Evolutionary conservation across 1,284 basidiomycete genomes (phyloP).

Genomic region (Coriolopsis trogii): DNA sequence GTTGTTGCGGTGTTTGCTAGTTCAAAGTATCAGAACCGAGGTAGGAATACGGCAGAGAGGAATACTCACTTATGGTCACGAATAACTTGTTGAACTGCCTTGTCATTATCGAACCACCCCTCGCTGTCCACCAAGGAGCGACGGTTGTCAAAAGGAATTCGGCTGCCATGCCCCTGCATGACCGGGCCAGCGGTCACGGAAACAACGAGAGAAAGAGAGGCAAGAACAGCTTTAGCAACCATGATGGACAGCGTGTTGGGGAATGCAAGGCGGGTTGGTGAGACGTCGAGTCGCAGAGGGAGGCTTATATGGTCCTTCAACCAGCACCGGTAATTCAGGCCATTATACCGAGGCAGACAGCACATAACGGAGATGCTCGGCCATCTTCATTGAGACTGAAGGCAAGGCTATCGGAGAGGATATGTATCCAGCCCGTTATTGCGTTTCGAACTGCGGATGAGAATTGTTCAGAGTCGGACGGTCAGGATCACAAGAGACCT

Average conservation of each 20-base stretch:
- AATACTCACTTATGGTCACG: conserved; percentile 19
- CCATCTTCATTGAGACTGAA: too few species aligned
- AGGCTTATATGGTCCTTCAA: background rate
- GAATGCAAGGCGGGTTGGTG: background rate
- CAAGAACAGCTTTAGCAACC: conserved; percentile 14
- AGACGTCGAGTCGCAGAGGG: too few species aligned
- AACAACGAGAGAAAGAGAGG: conserved; percentile 13
- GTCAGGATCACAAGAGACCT: too few species aligned
- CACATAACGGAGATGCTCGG: too few species aligned
- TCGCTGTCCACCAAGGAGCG: conserved; percentile 10
- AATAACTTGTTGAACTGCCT: conserved; percentile 11
- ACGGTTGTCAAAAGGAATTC: conserved; percentile 20
- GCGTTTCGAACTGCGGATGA: too few species aligned
- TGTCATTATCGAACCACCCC: conserved; percentile 21
- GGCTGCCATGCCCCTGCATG: conserved; percentile 6
- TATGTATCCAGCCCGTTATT: too few species aligned
- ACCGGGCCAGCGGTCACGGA: conserved; percentile 18
- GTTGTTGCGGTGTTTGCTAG: conserved; percentile 21
- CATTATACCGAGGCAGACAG: too few species aligned
- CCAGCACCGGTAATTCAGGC: too few species aligned
- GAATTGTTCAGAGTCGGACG: background rate
- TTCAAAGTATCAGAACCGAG: background rate
- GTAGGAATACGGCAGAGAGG: background rate
- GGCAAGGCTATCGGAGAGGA: too few species aligned
- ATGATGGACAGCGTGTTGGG: conserved; percentile 8